Percentiles rank a stretch among this genome's conserved stretches.
phyloP scores from a whole-genome alignment of 352 stramenopile genomes.

The Phytophthora melonis region DNA sequence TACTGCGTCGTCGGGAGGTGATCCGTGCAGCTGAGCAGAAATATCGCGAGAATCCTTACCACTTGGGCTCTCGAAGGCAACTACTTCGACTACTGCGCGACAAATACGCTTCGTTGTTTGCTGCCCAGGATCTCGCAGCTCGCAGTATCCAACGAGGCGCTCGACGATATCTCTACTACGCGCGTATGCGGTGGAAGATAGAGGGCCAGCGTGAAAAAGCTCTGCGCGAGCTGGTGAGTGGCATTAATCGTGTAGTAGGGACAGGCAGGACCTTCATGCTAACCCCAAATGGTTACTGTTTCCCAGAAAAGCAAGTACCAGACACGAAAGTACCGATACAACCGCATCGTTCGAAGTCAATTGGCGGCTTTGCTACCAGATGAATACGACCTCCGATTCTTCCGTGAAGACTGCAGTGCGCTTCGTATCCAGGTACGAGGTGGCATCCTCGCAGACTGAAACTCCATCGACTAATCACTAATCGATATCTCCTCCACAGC shows the following conservation, averaged over 20 bases:
- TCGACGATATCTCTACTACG: constrained; percentile 54
- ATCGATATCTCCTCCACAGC: constrained; percentile 26
- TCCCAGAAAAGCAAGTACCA: constrained; percentile 55
- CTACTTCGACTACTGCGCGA: constrained; percentile 43
- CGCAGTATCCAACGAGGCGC: constrained; percentile 55
- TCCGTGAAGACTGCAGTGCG: constrained; percentile 49
- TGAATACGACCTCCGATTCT: constrained; percentile 57
- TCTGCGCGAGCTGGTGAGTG: constrained; percentile 56
- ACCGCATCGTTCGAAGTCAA: constrained; percentile 56
- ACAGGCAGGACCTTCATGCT: no score
- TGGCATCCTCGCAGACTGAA: neutral
- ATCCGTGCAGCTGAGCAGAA: constrained; percentile 35
- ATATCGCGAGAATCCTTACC: constrained; percentile 54
- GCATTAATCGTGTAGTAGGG: neutral
- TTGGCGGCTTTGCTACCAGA: constrained; percentile 53
- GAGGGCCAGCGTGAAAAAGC: constrained; percentile 40
- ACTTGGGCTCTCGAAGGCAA: constrained; percentile 45
- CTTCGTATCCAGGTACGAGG: constrained; percentile 48
- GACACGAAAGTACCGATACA: constrained; percentile 80
- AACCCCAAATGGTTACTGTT: no score
- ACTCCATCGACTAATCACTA: neutral
- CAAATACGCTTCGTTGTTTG: constrained; percentile 67
- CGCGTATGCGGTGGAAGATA: constrained; percentile 53
- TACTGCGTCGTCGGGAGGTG: constrained; percentile 22
- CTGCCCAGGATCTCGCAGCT: constrained; percentile 63